Evolutionary conservation across 352 stramenopile genomes (phyloP).

Genomic region (Phytophthora europaea): DNA sequence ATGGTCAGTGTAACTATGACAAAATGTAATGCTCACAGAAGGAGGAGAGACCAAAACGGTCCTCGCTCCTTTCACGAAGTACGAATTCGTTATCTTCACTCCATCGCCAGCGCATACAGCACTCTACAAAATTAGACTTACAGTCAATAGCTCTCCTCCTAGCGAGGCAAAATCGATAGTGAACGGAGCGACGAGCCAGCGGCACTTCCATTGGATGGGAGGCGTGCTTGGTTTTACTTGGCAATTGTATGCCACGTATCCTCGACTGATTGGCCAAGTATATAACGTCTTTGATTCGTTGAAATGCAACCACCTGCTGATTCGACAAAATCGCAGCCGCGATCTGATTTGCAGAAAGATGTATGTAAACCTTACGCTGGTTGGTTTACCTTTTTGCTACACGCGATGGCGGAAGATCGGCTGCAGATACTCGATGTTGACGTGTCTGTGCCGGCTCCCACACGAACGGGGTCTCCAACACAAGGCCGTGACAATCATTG

Average conservation of each 20-base stretch:
- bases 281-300: conserved; percentile 10
- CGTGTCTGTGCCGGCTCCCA: conserved; percentile 26
- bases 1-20: conserved; percentile 87
- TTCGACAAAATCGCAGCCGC: conserved; percentile 8
- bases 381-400: neutral
- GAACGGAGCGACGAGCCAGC: conserved; percentile 4
- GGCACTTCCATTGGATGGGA: neutral
- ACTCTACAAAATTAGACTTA: conserved; percentile 6
- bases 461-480: neutral
- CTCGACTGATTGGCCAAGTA: conserved; percentile 22
- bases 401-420: conserved; percentile 25
- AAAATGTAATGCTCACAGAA: conserved; percentile 72
- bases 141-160: neutral
- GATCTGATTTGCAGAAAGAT: neutral
- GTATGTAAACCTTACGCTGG: neutral
- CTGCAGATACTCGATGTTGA: conserved; percentile 32
- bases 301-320: neutral
- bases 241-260: conserved; percentile 9
- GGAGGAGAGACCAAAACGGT: conserved; percentile 57
- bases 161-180: conserved; percentile 27
- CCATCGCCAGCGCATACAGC: conserved; percentile 38
- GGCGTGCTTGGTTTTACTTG: conserved; percentile 5
- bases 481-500: conserved; percentile 30
- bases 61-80: conserved; percentile 54
- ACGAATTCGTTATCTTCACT: conserved; percentile 63